A percentile compares a stretch with the other conserved stretches of the same genome.
Conservation (phyloP, 345 rosid species). For the Brassica carinata region DNA sequence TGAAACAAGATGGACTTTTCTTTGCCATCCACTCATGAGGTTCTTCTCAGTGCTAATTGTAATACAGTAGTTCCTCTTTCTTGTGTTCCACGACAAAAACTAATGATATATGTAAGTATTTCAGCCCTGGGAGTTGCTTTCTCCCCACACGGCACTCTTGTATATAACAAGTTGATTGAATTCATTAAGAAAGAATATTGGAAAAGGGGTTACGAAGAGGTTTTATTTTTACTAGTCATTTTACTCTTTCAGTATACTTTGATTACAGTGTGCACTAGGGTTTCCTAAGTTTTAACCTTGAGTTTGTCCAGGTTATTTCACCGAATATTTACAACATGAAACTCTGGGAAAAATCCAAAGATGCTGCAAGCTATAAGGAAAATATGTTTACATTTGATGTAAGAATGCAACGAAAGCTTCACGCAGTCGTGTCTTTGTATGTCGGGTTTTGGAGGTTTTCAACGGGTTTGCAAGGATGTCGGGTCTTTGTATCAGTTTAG, state of each 20-base stretch:
- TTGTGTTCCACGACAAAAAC: not conserved
- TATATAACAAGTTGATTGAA: conserved; percentile 81
- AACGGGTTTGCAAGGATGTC: no score
- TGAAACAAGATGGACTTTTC: conserved; percentile 53
- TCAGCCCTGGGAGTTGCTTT: conserved; percentile 99
- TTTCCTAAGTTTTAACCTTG: conserved; percentile 17
- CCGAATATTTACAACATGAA: conserved; percentile 95
- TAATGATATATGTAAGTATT: conserved; percentile 26
- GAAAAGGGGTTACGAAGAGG: conserved; percentile 94
- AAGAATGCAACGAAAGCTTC: conserved; percentile 39
- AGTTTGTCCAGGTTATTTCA: conserved; percentile 69
- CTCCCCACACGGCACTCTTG: conserved; percentile 84
- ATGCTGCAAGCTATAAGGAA: conserved; percentile 94
- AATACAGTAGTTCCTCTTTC: conserved; percentile 1
- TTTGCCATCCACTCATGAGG: conserved; percentile 84
- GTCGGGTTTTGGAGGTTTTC: no score
- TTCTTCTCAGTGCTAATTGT: conserved; percentile 23
- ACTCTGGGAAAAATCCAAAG: conserved; percentile 97
- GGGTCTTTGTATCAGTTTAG: no score
- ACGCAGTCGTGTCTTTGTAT: no score
- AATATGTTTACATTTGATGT: conserved; percentile 96
- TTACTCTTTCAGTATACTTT: not conserved
- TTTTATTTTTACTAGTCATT: conserved; percentile 13
- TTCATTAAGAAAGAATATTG: conserved; percentile 76
- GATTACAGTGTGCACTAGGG: not conserved